Evolutionary conservation across 2,329 filamentous ascomycete species (phyloP), one percentile per base, ranked within the genome.

Genomic region (Magnaporthales sp.): DNA sequence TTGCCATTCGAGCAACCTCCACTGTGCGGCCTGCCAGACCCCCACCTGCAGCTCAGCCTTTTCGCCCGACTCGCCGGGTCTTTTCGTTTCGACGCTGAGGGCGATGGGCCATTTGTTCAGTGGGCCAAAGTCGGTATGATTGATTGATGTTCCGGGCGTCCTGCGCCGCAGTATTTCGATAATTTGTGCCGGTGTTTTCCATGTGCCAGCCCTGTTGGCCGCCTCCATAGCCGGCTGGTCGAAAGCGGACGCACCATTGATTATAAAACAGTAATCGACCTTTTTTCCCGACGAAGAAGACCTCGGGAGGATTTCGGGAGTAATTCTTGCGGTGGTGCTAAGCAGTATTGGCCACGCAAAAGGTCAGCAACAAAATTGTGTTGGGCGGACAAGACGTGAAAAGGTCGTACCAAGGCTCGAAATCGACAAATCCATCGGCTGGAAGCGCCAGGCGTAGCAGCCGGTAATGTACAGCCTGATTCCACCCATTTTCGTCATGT

Each of bases 61-160:
- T 8, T 63, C 51, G 22, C 15, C 46, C 11, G 61, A 56, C 13
- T 26, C 38, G 24, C 46, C 24, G 19, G 66, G 66, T 31, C 30
- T 56, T 62, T 38, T 67, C n/a, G 62, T 67, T 54, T 61, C 38
- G 66, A 67, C 60, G 62, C 66, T 67, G n/a, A 67, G 27, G 6
- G 66, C 66, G 62, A 67, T 27, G n/a, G 66, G 66, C 9, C n/a
- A 64, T 30, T 32, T 54, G 19, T 31, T 30, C 10, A 67, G 27
- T 7, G 66, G 38, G 7, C 27, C 46, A 29, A 67, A 67, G 31
- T 58, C 62, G 26, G 51, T 67, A 26, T 67, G 66, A 30, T 64
- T 64, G 29, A 63, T 63, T 13, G 62, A 63, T 15, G 24, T 29
- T 19, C 29, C 31, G 29, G 62, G 62, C 19, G 11, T 15, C 6